Evolutionary conservation across 352 stramenopile species (phyloP).

Genomic region (Globisporangium spiculum): DNA sequence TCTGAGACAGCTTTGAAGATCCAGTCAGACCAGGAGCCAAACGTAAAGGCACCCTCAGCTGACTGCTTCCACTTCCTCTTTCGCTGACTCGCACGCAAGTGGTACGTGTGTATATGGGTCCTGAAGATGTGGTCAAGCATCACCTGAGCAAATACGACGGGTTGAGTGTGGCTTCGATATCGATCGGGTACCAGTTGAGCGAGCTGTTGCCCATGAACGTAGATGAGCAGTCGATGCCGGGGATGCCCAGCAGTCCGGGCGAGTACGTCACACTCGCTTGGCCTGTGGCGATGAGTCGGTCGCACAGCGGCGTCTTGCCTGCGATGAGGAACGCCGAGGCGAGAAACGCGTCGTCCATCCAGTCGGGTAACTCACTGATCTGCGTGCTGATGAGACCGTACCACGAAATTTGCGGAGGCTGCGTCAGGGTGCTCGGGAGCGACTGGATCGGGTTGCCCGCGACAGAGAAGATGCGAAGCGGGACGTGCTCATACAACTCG

Average conservation of each 20-base stretch:
- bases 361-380: conserved; percentile 2
- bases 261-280: neutral
- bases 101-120: neutral
- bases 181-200: conserved; percentile 16
- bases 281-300: conserved; percentile 3
- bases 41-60: neutral
- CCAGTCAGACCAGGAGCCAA: neutral
- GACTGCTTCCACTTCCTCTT: neutral
- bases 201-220: conserved; percentile 9
- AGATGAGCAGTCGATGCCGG: conserved; percentile 4
- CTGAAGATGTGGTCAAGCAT: neutral
- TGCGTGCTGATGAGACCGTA: conserved; percentile 2
- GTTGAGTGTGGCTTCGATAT: conserved; percentile 5
- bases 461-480: conserved; percentile 8
- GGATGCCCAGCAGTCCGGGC: neutral
- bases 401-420: conserved; percentile 4
- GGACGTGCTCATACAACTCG: neutral
- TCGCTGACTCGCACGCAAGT: neutral
- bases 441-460: conserved; percentile 8
- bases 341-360: conserved; percentile 10
- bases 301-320: conserved; percentile 10
- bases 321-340: conserved; percentile 7
- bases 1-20: neutral
- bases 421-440: conserved; percentile 1
- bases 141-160: conserved; percentile 8